Evolutionary conservation across 1,284 basidiomycete genomes (phyloP), one percentile per base, ranked within the genome.

Genomic region (Cutaneotrichosporon spelunceum): DNA sequence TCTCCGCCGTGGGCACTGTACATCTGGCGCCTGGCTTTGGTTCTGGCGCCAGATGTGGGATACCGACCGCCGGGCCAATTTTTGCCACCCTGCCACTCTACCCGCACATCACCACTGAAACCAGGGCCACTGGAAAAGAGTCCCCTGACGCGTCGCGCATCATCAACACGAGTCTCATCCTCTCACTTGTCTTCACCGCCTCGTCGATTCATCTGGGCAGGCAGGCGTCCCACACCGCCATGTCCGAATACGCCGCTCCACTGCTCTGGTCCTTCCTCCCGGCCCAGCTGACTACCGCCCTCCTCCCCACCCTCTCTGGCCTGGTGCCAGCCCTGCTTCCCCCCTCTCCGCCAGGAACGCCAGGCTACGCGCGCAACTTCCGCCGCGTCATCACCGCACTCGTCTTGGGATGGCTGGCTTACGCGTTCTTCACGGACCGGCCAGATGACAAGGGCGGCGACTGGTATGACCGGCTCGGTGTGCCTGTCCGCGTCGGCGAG

Each of bases 401-500:
- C 66, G 82, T 89, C 6, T 66, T 83, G 11, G 84, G 88, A 42
- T 86, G 90, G 61, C 78, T 88, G 10, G 82, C 82, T 5, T 93
- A 89, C 71, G 85, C 91, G 5, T 70, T 83, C 13, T 89, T 87
- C 74, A 88, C 84, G 45, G 57, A 57, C 9, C 14, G 80, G 90
- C 59, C 67, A 34, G 77, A 85, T 59, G 83, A 44, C 30, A 21
- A 49, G 27, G n/a, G 55, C 84, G 76, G 78, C n/a, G 79, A 82
- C 2, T 90, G 87, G 78, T 93, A 93, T 74, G 82, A 88, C 63
- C 80, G 89, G 16, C 84, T 93, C 13, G 85, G 84, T 2, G 86
- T 90, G 0, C 66, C 77, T 4, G 83, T 85, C 4, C 78, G 80
- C 26, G 87, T 86, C 0, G 86, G 88, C 68, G 86, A 88, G 53